Percentiles rank a stretch among this genome's conserved stretches.
phyloP scores from a whole-genome alignment of 2,329 filamentous ascomycete species.

The Aspergillus nomiae region DNA sequence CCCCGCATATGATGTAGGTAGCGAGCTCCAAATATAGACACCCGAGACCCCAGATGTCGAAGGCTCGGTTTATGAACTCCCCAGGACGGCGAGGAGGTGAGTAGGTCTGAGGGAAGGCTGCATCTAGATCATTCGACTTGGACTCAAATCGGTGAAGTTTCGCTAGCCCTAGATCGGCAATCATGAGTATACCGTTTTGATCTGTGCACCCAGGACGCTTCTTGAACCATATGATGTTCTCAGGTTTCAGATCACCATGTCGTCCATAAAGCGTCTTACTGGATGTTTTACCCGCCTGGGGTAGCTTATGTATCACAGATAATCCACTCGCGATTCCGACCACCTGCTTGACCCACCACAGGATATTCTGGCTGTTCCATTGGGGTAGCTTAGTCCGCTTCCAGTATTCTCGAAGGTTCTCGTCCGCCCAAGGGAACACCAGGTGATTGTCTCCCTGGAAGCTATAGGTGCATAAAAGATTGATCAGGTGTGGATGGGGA shows the following conservation, averaged over 20 bases:
- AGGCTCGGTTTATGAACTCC: constrained; percentile 12
- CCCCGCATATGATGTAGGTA: constrained; percentile 37
- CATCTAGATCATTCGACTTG: constrained; percentile 26
- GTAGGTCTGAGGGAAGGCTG: constrained; percentile 32
- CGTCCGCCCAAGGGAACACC: constrained; percentile 31
- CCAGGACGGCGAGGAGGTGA: constrained; percentile 37
- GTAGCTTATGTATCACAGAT: constrained; percentile 26
- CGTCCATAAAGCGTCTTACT: constrained; percentile 28
- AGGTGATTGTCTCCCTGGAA: constrained; percentile 25
- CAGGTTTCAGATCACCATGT: constrained; percentile 40
- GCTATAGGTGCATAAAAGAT: constrained; percentile 31
- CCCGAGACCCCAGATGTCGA: constrained; percentile 37
- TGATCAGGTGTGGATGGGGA: constrained; percentile 25
- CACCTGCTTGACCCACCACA: constrained; percentile 34
- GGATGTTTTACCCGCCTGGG: background rate
- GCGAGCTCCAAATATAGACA: constrained; percentile 41
- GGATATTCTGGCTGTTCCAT: constrained; percentile 15
- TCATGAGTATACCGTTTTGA: constrained; percentile 24
- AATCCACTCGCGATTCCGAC: constrained; percentile 28
- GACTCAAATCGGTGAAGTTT: constrained; percentile 37
- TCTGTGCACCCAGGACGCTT: background rate
- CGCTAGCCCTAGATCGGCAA: constrained; percentile 39
- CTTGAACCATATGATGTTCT: constrained; percentile 39
- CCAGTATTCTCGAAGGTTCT: constrained; percentile 31
- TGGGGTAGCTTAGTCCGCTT: constrained; percentile 9